Evolutionary conservation across 139 green algal genomes (phyloP).

Genomic region (Monoraphidium neglectum): DNA sequence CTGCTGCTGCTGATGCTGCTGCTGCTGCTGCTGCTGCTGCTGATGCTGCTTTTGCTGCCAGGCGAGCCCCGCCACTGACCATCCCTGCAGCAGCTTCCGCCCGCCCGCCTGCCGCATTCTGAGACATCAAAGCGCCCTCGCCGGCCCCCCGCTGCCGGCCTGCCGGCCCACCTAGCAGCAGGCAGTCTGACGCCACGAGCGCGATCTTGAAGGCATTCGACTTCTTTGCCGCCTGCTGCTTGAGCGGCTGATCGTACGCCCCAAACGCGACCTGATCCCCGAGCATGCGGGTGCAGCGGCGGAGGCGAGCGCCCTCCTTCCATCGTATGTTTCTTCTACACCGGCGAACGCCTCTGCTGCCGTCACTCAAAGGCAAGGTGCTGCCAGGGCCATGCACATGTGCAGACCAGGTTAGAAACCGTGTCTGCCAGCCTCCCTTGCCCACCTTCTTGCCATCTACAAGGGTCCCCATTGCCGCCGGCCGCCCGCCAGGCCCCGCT

Average conservation of each 20-base stretch:
- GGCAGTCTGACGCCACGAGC: conserved; percentile 81
- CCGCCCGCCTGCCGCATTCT: background rate
- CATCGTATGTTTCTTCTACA: no score
- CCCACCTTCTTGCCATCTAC: no score
- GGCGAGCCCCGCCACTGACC: background rate
- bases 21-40: background rate
- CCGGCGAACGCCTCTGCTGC: no score
- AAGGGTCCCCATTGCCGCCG: no score
- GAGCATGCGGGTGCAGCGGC: no score
- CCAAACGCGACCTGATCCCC: conserved; percentile 48
- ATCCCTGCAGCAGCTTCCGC: background rate
- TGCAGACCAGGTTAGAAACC: no score
- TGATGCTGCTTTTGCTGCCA: background rate
- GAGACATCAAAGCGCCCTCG: background rate
- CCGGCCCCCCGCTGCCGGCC: background rate
- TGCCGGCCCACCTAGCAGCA: conserved; percentile 70
- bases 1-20: background rate
- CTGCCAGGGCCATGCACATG: no score
- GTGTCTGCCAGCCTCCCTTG: no score
- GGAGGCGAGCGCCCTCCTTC: no score
- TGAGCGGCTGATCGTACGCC: conserved; percentile 34
- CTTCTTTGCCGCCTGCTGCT: background rate
- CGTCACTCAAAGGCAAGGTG: no score
- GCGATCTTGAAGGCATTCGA: conserved; percentile 58
- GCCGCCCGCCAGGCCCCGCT: no score